Conservation (phyloP, 2,329 filamentous ascomycete species). For the Aspergillus quadrilineatus region DNA sequence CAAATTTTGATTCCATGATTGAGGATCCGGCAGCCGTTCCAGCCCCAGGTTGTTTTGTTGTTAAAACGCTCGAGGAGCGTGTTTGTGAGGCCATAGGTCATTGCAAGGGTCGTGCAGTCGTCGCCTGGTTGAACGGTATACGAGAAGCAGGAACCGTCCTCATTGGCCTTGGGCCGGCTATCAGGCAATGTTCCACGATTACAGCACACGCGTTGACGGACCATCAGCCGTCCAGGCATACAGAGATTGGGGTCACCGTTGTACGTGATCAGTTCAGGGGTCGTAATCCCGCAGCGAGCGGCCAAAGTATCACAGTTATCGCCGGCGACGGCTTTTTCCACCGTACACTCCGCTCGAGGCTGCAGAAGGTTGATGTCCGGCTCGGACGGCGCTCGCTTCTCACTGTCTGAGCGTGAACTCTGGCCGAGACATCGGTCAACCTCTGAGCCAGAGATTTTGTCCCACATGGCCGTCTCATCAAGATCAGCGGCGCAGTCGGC, state of each 20-base stretch:
- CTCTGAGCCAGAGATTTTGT: too few species aligned
- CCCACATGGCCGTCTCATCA: too few species aligned
- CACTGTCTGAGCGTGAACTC: too few species aligned
- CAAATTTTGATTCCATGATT: slow-evolving; percentile 39
- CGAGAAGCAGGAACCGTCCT: slow-evolving; percentile 39
- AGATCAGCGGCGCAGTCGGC: too few species aligned
- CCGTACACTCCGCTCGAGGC: neutral
- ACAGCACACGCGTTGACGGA: slow-evolving; percentile 29
- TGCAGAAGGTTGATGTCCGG: too few species aligned
- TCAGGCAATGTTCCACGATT: slow-evolving; percentile 16
- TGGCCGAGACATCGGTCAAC: too few species aligned
- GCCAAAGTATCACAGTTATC: slow-evolving; percentile 13
- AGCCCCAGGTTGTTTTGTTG: slow-evolving; percentile 48
- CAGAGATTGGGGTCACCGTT: slow-evolving; percentile 17
- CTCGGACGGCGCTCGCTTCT: too few species aligned
- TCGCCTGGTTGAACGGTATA: slow-evolving; percentile 38
- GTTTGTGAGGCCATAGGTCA: slow-evolving; percentile 33
- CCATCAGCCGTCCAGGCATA: neutral
- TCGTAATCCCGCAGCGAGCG: slow-evolving; percentile 12
- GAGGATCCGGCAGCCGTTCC: slow-evolving; percentile 37
- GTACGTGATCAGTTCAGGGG: slow-evolving; percentile 12
- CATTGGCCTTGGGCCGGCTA: slow-evolving; percentile 35
- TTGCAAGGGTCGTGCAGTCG: slow-evolving; percentile 27
- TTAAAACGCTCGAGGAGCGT: slow-evolving; percentile 36
- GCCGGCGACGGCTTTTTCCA: neutral